Base-by-base conservation (phyloP, 202 grass and related monocot genomes). In the Schoenoplectus triqueter region DNA sequence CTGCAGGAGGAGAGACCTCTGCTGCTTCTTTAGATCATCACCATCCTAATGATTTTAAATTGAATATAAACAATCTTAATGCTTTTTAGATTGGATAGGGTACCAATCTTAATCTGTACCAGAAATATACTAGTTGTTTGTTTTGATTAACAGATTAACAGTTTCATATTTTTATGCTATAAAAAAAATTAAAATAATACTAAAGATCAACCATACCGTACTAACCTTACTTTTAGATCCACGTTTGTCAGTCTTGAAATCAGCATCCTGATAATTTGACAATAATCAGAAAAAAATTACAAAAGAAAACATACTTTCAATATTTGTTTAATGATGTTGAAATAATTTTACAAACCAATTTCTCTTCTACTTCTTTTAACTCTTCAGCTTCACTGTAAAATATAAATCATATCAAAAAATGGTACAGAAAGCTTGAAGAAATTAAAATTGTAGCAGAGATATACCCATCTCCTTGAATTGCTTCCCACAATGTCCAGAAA, bases 401-500 rank as follows among this genome's bases (percentile, higher is more conserved):
- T 44, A 72, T 56, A 42, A 42, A 79, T 8, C 14, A 79, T 61
- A 79, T 61, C 7, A 79, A 57, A 77, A 56, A 9, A 69, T 64
- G 14, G 6, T 64, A 31, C 83, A 69, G 49, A n/a, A 20, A 69
- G 81, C 31, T 81, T 45, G 31, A 83, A 85, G 90, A 73, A n/a
- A 69, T 0, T 56, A 10, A 92, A 69, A 2, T 69, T n/a, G 54
- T 47, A 82, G 2, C 20, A 82, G n/a, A 75, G 81, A 51, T 74
- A 63, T 95, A 95, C 96, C 90, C 82, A 0, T 92, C 97, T 86
- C 95, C 93, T 85, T 89, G 92, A 87, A 99, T 91, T 61, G 90
- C 97, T 90, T 96, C 89, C 93, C 93, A 99, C 84, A 99, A 87
- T 81, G 97, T 95, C 97, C 91, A 94, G 84, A 99, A 80, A 57